Evolutionary conservation across 768 basidiomycete species (phyloP), one percentile per base, ranked within the genome.

Genomic region (Mycena belliarum): DNA sequence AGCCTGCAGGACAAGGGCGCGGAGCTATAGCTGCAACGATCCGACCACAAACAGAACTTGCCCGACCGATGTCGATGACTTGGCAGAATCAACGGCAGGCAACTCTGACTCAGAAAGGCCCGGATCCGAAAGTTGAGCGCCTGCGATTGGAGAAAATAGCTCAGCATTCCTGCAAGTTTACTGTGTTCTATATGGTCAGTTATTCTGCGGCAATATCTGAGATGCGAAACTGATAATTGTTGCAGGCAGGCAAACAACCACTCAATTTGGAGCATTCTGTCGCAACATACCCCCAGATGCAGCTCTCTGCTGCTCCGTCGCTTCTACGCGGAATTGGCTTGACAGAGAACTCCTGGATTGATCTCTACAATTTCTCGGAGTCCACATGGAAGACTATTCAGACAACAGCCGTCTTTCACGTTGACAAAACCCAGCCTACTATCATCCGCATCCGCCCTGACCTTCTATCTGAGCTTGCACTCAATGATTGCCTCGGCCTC

Each of bases 341-440:
- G 37, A 37, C 37, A 6, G 37, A 37, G 37, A 37, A 6, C 37
- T 37, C 14, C 7, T 37, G 37, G 37, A 14, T 37, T 37, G 37
- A 37, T 16, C 9, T 37, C 25, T 23, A 55, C 24, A 14, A 16
- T 12, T 35, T 16, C 20, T 15, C 25, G 10, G 37, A 18, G n/a
- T 8, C 16, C 9, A 16, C 23, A 18, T 55, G 53, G 53, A 55
- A 47, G 18, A 55, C 53, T 12, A 14, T 55, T 7, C 53, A 55
- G 35, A 26, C 37, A 4, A 28, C 45, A 3, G 28, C 53, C 4
- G 45, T 40, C 24, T 38, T 55, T 29, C 3, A 18, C 2, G 45
- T 55, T 15, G 38, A 37, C 24, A 55, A 55, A 41, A 1, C 23
- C 7, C 26, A 6, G 11, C 45, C 53, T 8, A 40, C 28, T 1